These are phyloP conservation scores for Penicilliopsis zonata DNA, from an alignment of 495 filamentous ascomycete genomes.

Conservation along the genomic window DNA sequence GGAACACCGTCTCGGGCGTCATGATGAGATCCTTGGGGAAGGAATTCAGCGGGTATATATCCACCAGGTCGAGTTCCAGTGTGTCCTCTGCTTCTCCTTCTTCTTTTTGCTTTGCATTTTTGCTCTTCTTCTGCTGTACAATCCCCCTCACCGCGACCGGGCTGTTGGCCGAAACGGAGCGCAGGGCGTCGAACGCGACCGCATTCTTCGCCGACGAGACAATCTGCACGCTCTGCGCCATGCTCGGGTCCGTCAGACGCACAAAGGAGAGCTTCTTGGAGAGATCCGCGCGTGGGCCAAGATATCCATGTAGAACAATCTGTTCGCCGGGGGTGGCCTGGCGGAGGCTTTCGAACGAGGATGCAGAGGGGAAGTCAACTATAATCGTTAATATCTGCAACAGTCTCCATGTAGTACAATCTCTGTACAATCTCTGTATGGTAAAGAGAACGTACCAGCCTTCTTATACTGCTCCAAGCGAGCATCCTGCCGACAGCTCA, in stretches of 20 bases:
- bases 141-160: conserved; percentile 41
- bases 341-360: conserved; percentile 34
- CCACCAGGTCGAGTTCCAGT: conserved; percentile 51
- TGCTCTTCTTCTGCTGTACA: conserved; percentile 32
- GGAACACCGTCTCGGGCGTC: conserved; percentile 56
- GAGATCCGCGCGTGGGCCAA: conserved; percentile 49
- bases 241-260: conserved; percentile 40
- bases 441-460: conserved; percentile 27
- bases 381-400: too few species aligned
- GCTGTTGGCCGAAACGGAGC: conserved; percentile 32
- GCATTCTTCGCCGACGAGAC: conserved; percentile 34
- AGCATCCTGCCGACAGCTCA: too few species aligned
- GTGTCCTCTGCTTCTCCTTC: conserved; percentile 19
- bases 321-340: conserved; percentile 28
- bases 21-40: conserved; percentile 69
- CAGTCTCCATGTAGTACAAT: too few species aligned
- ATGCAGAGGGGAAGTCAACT: conserved; percentile 44
- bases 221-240: conserved; percentile 38
- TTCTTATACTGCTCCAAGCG: conserved; percentile 36
- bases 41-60: conserved; percentile 56
- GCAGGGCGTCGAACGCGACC: conserved; percentile 34
- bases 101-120: conserved; percentile 7
- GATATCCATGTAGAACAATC: conserved; percentile 61
- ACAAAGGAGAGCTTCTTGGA: conserved; percentile 58
- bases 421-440: too few species aligned